Conservation (phyloP, 345 rosid species). For the Carallia brachiata region DNA sequence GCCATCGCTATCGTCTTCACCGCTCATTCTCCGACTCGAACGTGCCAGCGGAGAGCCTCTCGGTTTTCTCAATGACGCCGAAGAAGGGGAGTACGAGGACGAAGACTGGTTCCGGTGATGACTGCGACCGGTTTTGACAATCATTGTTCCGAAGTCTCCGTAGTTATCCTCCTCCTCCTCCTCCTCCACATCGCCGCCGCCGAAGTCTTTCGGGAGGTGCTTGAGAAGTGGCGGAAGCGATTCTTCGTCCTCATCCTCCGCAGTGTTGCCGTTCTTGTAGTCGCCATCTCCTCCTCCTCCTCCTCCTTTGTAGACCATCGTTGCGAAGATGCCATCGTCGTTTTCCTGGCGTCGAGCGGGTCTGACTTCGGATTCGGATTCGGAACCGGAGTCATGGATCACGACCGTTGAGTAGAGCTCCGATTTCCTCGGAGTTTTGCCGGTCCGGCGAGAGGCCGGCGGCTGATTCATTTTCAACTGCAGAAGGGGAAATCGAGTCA, state of each 20-base stretch:
- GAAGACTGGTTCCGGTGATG: conserved; percentile 7
- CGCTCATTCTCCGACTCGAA: conserved; percentile 25
- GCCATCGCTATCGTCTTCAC: conserved; percentile 45
- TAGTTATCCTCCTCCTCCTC: conserved; percentile 46
- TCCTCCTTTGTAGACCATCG: conserved; percentile 29
- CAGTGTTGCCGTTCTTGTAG: conserved; percentile 4
- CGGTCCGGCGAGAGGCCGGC: conserved; percentile 19
- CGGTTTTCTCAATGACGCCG: conserved; percentile 6
- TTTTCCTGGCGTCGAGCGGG: conserved; percentile 4
- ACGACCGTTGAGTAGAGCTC: conserved; percentile 25
- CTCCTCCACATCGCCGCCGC: conserved; percentile 59
- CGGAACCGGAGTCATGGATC: conserved; percentile 21
- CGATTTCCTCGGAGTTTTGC: conserved; percentile 15
- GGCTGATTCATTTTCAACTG: no score
- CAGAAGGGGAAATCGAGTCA: no score
- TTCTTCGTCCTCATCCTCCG: conserved; percentile 51
- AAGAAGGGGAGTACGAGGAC: conserved; percentile 30
- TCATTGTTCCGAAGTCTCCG: conserved; percentile 71
- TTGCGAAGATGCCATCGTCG: conserved; percentile 14
- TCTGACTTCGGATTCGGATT: conserved; percentile 19
- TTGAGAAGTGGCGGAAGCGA: conserved; percentile 85
- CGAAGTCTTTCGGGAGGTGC: conserved; percentile 88
- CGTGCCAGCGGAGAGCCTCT: conserved; percentile 10
- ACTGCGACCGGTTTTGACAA: conserved; percentile 49
- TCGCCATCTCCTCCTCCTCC: neutral